Evolutionary conservation across 106 monocot genomes (phyloP).

Genomic region (Dioscorea dumetorum): DNA sequence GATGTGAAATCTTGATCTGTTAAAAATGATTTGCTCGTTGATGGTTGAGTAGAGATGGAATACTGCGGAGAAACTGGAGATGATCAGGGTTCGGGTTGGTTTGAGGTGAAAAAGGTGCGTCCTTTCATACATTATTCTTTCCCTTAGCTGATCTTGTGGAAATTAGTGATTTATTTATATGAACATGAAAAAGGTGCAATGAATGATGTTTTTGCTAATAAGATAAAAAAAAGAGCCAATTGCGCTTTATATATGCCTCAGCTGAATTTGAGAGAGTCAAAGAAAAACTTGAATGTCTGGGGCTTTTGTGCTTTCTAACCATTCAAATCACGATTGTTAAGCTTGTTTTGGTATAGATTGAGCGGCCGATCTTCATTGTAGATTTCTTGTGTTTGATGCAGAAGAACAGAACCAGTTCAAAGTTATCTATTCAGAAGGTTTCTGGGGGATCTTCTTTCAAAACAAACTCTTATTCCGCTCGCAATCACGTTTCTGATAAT

Average conservation of each 20-base stretch:
- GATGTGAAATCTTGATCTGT: not conserved
- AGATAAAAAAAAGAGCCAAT: not conserved
- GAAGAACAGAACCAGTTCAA: slow-evolving; percentile 62
- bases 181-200: not conserved
- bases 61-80: slow-evolving; percentile 30
- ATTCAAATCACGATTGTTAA: not conserved
- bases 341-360: not conserved
- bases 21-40: not conserved
- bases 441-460: slow-evolving; percentile 31
- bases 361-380: not conserved
- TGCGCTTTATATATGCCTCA: too few relatives aligned
- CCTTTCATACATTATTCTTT: not conserved
- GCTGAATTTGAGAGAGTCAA: too few relatives aligned
- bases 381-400: slow-evolving; percentile 8
- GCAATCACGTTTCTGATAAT: slow-evolving; percentile 13
- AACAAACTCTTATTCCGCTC: slow-evolving; percentile 7
- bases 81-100: slow-evolving; percentile 74
- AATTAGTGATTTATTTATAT: too few relatives aligned
- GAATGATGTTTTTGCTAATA: too few relatives aligned
- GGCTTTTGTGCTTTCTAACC: not conserved
- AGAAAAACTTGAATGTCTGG: not conserved
- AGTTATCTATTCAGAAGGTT: slow-evolving; percentile 32
- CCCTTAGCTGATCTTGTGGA: not conserved
- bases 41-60: slow-evolving; percentile 30
- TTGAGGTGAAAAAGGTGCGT: slow-evolving; percentile 82